Evolutionary conservation across 345 rosid species (phyloP).

Genomic region (Ceriops decandra): DNA sequence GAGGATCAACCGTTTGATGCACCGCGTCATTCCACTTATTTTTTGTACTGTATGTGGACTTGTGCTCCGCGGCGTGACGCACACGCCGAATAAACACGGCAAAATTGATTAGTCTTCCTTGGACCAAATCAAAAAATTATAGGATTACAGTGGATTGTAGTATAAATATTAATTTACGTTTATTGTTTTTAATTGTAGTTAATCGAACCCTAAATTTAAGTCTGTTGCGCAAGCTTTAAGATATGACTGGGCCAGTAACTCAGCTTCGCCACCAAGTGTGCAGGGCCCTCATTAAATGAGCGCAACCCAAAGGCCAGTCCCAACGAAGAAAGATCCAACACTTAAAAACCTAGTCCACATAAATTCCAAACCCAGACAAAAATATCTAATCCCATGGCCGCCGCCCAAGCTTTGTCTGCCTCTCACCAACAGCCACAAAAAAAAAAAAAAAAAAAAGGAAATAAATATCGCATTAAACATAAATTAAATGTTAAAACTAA

Average conservation of each 20-base stretch:
- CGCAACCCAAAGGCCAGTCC: background rate
- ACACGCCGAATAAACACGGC: no score
- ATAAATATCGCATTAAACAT: background rate
- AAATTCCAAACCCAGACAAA: background rate
- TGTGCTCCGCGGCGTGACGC: no score
- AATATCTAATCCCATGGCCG: constrained; percentile 9
- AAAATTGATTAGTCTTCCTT: no score
- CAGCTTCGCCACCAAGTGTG: constrained; percentile 36
- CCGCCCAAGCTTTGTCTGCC: constrained; percentile 10
- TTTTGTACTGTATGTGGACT: no score
- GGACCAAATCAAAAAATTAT: no score
- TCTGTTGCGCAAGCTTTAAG: background rate
- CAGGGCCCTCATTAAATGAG: background rate
- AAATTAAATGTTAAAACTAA: background rate
- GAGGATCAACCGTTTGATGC: no score
- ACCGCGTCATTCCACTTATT: no score
- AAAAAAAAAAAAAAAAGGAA: background rate
- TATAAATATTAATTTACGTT: no score
- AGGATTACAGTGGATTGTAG: no score
- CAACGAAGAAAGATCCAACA: background rate
- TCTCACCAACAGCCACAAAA: background rate
- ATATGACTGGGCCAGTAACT: constrained; percentile 18
- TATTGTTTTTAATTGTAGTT: no score
- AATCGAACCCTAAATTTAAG: no score
- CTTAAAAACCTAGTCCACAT: background rate